Percentiles rank a stretch among this genome's conserved stretches.
phyloP scores from a whole-genome alignment of 179 eudicot species.

The Actinidia chinensis region DNA sequence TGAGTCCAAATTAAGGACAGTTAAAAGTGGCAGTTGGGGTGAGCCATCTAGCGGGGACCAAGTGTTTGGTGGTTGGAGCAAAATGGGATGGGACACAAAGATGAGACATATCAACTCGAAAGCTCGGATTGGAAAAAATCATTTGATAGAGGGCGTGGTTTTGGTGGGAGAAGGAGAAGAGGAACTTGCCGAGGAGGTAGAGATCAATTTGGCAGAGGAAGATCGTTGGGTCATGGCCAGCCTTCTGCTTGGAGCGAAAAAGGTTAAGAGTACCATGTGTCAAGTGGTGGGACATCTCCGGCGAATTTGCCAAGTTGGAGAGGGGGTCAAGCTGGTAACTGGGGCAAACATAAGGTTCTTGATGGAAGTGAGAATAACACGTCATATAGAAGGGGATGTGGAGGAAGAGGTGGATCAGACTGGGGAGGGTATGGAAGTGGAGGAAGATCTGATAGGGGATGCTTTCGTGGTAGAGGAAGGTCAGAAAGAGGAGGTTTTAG shows the following conservation, averaged over 20 bases:
- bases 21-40: slow-evolving; percentile 13
- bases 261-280: too few species aligned
- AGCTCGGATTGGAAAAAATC: slow-evolving; percentile 31
- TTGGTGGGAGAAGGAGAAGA: slow-evolving; percentile 48
- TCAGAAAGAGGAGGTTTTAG: too few species aligned
- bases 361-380: too few species aligned
- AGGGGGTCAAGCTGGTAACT: slow-evolving; percentile 8
- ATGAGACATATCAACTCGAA: slow-evolving; percentile 21
- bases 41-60: slow-evolving; percentile 18
- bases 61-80: slow-evolving; percentile 30
- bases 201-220: slow-evolving; percentile 35
- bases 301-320: slow-evolving; percentile 13
- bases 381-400: too few species aligned
- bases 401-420: too few species aligned
- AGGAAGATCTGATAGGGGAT: slow-evolving; percentile 19
- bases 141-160: slow-evolving; percentile 41
- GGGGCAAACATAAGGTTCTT: too few species aligned
- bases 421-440: too few species aligned
- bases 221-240: too few species aligned
- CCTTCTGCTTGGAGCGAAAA: too few species aligned
- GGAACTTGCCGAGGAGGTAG: slow-evolving; percentile 45
- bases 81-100: slow-evolving; percentile 39
- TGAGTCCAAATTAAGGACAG: neutral
- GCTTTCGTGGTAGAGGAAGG: too few species aligned
- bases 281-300: too few species aligned